Conservation (phyloP, 169 alveolate genomes). For the Plasmodium billcollinsi region DNA sequence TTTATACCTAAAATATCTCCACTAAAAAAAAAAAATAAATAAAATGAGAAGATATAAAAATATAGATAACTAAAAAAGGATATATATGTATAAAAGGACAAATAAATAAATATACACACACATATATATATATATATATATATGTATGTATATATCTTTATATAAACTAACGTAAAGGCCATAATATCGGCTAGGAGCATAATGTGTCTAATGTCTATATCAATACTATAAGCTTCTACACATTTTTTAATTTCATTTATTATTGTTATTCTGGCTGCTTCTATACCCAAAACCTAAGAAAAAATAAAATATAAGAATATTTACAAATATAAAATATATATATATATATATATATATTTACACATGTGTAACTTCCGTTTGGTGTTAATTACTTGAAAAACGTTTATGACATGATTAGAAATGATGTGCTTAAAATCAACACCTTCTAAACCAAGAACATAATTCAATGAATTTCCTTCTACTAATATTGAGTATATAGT, state of each 20-base stretch:
- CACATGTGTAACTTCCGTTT: not conserved
- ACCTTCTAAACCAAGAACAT: conserved; percentile 95
- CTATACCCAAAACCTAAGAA: conserved; percentile 93
- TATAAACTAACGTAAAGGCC: conserved; percentile 93
- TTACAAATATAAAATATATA: not conserved
- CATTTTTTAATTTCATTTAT: conserved; percentile 95
- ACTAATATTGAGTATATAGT: conserved; percentile 90
- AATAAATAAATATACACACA: not conserved
- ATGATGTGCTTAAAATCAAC: conserved; percentile 90
- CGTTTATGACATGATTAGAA: conserved; percentile 96
- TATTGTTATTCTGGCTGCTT: conserved; percentile 97
- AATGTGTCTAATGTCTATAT: conserved; percentile 97
- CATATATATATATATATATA: too few species aligned
- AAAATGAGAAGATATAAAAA: not conserved
- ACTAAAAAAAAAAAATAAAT: conserved; percentile 64
- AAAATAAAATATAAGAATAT: not conserved
- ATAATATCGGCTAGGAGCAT: conserved; percentile 97
- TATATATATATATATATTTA: conserved; percentile 17
- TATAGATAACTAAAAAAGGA: not conserved
- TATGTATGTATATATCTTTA: too few species aligned
- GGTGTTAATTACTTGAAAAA: conserved; percentile 83
- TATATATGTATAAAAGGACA: not conserved
- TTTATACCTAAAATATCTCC: conserved; percentile 97
- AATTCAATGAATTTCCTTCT: conserved; percentile 94
- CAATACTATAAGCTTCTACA: conserved; percentile 95